Conservation (phyloP, 306 rosid genomes). For the Geum urbanum region DNA sequence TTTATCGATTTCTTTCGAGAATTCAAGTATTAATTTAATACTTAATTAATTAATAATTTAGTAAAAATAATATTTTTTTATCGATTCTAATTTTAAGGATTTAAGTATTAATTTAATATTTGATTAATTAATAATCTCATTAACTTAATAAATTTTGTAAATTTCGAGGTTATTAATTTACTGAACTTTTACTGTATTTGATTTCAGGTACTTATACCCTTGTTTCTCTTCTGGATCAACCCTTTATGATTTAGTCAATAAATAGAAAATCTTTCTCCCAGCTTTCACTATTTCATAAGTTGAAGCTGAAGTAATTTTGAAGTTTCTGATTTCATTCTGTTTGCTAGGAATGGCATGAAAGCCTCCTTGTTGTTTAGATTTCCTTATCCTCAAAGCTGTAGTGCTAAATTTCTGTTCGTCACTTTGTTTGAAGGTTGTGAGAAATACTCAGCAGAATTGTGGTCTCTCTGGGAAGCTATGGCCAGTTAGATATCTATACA, state of each 20-base stretch:
- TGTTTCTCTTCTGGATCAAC: not conserved
- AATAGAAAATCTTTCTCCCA: not conserved
- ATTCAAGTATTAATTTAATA: too few relatives aligned
- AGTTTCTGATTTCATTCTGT: not conserved
- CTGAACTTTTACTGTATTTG: too few relatives aligned
- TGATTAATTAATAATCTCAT: too few relatives aligned
- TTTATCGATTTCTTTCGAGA: too few relatives aligned
- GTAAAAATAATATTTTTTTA: too few relatives aligned
- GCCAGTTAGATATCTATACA: constrained; percentile 18
- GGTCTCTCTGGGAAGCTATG: constrained; percentile 25
- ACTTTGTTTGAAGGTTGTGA: constrained; percentile 27
- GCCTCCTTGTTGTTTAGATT: not conserved
- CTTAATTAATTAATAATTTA: too few relatives aligned
- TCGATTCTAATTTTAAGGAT: too few relatives aligned
- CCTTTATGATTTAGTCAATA: not conserved
- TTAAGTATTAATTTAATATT: too few relatives aligned
- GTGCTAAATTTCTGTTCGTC: constrained; percentile 26
- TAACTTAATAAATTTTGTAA: too few relatives aligned
- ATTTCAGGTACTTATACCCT: too few relatives aligned
- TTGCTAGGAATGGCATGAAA: not conserved
- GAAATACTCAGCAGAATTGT: constrained; percentile 16
- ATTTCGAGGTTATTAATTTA: too few relatives aligned
- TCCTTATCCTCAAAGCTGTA: constrained; percentile 11
- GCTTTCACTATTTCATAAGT: not conserved
- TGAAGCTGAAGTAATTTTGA: constrained; percentile 2